Base-by-base conservation (phyloP, 2,329 filamentous ascomycete species). In the Diaporthe ampelina region DNA sequence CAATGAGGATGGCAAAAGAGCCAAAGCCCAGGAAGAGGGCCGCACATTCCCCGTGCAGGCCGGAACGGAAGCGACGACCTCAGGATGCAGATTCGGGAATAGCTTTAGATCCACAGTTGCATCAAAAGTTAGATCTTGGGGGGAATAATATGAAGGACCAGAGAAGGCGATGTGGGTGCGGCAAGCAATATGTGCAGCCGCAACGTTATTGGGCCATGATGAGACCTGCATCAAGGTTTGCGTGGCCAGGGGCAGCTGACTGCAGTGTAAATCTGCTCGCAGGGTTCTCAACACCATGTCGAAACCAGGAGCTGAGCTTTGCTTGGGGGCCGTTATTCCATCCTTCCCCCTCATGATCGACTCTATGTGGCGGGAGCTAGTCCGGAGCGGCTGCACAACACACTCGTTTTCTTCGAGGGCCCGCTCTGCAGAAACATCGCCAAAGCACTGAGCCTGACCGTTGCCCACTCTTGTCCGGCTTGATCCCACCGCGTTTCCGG, bases 51-150 rank as follows among this genome's bases (percentile, higher is more conserved):
- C 43, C 48, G 45, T 68, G 63, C 48, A 37, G 2, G 29, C 32
- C 32, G 63, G 63, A 54, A 68, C 21, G 48, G 48, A 54, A 40
- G 63, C 48, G 48, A 21, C n/a, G n/a, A 40, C n/a, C 48, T 37
- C 45, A 35, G 7, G 21, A 19, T 29, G n/a, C 63, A 68, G 48
- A 50, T 26, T 68, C 10, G 15, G 48, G 45, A 7, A 54, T 68
- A 54, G 63, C 52, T n/a, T 54, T 17, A 68, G 63, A 68, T 68
- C 48, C 48, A 68, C 21, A 40, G 63, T 68, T 37, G 32, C 63
- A 68, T 54, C 63, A 35, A 54, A 54, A 68, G 6, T 5, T 54
- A 40, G 63, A 54, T 35, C 63, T 68, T 15, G 45, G 48, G 54
- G 48, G 10, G 6, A 54, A 26, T 54, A 68, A 68, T 68, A 54